These are phyloP conservation scores for Ophiostoma piceae DNA, from an alignment of 2,329 filamentous ascomycete genomes.

Conservation along the genomic window DNA sequence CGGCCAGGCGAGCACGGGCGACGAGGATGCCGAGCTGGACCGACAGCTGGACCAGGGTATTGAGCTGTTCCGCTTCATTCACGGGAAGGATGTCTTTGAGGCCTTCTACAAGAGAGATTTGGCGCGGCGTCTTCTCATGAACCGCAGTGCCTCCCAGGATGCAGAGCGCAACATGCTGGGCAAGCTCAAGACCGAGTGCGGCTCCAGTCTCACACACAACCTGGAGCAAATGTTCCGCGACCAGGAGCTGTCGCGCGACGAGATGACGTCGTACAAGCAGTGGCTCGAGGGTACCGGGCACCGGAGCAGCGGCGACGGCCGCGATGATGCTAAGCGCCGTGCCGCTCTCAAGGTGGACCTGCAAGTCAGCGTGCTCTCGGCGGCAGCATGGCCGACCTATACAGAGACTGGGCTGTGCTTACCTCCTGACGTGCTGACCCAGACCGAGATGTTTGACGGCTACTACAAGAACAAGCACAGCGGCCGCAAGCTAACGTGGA, in stretches of 20 bases:
- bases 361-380: conserved; percentile 83
- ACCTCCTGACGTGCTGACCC: conserved; percentile 67
- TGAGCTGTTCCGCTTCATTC: conserved; percentile 92
- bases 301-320: conserved; percentile 35
- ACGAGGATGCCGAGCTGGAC: conserved; percentile 89
- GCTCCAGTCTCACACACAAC: conserved; percentile 90
- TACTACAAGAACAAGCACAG: conserved; percentile 90
- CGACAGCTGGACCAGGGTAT: conserved; percentile 87
- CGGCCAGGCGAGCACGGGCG: conserved; percentile 63
- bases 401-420: conserved; percentile 60
- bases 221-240: conserved; percentile 99
- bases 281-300: conserved; percentile 36
- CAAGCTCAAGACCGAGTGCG: conserved; percentile 88
- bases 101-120: conserved; percentile 99
- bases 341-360: conserved; percentile 56
- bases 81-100: conserved; percentile 96
- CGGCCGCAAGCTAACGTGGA: conserved; percentile 82
- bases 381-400: conserved; percentile 89
- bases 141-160: conserved; percentile 85
- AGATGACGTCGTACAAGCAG: conserved; percentile 82
- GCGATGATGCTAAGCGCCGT: background rate
- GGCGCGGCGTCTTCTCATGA: conserved; percentile 82
- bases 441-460: conserved; percentile 73
- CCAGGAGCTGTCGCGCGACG: conserved; percentile 85
- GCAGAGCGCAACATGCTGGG: conserved; percentile 93